phyloP scores from a whole-genome alignment of 139 green algal genomes.

The Bryopsis sp. region DNA sequence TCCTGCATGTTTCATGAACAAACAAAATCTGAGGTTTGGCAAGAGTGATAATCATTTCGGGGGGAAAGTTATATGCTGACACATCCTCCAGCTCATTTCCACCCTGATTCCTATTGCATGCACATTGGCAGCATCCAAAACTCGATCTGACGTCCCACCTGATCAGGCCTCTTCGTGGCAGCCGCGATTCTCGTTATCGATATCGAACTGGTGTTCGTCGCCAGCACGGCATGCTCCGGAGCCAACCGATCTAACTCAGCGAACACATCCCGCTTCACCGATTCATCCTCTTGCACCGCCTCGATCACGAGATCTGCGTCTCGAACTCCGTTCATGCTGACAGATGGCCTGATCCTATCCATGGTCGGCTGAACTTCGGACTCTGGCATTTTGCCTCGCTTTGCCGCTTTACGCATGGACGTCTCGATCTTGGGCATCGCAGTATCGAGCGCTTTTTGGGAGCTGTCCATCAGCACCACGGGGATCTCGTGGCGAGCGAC shows the following conservation, averaged over 20 bases:
- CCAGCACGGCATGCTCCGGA: slow-evolving; percentile 59
- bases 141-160: slow-evolving; percentile 42
- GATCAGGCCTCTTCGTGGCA: slow-evolving; percentile 58
- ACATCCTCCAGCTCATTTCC: too few species aligned
- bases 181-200: slow-evolving; percentile 84
- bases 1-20: too few species aligned
- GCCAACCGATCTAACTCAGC: slow-evolving; percentile 31
- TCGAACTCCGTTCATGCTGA: slow-evolving; percentile 27
- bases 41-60: too few species aligned
- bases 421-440: too few species aligned
- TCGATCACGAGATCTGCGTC: slow-evolving; percentile 77
- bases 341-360: not conserved
- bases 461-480: slow-evolving; percentile 39
- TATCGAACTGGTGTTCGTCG: slow-evolving; percentile 87
- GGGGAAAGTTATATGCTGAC: too few species aligned
- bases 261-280: slow-evolving; percentile 9
- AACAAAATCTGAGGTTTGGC: too few species aligned
- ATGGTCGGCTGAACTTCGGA: too few species aligned
- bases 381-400: too few species aligned
- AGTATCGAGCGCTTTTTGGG: too few species aligned
- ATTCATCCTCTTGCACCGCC: slow-evolving; percentile 72
- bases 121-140: not conserved
- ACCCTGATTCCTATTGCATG: not conserved
- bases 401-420: too few species aligned
- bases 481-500: slow-evolving; percentile 33